These are phyloP conservation scores for Rubroboletus satanas DNA, from an alignment of 768 basidiomycete species.

Conservation along the genomic window DNA sequence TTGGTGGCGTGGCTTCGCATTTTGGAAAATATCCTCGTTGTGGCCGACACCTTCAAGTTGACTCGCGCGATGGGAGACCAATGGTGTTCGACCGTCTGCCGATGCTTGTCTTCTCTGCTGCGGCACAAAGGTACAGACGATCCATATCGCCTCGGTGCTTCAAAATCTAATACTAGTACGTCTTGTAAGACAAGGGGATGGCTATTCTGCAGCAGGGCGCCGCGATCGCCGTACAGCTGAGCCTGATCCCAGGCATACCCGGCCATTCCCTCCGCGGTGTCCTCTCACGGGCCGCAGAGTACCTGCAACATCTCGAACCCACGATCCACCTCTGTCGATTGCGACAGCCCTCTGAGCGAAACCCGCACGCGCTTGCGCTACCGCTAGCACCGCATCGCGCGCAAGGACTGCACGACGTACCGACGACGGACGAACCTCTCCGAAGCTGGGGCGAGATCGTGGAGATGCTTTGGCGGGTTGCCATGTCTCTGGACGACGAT, in stretches of 20 bases:
- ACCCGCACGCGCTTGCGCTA: slow-evolving; percentile 1
- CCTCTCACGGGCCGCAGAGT: slow-evolving; percentile 27
- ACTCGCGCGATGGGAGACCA: slow-evolving; percentile 52
- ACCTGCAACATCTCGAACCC: slow-evolving; percentile 31
- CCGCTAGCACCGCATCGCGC: slow-evolving; percentile 33
- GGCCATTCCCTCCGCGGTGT: slow-evolving; percentile 28
- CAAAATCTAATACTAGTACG: not conserved
- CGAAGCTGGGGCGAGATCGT: slow-evolving; percentile 49
- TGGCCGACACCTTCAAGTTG: slow-evolving; percentile 48
- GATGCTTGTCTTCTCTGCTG: slow-evolving; percentile 41
- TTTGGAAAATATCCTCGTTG: slow-evolving; percentile 56
- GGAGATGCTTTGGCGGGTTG: slow-evolving; percentile 41
- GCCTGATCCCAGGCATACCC: slow-evolving; percentile 31
- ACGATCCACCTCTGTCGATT: slow-evolving; percentile 2
- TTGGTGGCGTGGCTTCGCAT: slow-evolving; percentile 61
- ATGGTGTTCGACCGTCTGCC: slow-evolving; percentile 54
- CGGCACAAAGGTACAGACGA: slow-evolving; percentile 9
- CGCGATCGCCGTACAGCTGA: slow-evolving; percentile 35
- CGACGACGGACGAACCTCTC: slow-evolving; percentile 27
- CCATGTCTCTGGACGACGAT: slow-evolving; percentile 17
- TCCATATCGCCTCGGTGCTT: not conserved
- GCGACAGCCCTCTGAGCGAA: not conserved
- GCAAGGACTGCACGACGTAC: slow-evolving; percentile 36
- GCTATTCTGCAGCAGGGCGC: slow-evolving; percentile 24
- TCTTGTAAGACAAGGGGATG: slow-evolving; percentile 16